Conservation (phyloP, 2,329 filamentous ascomycete species). For the Mollisia scopiformis region DNA sequence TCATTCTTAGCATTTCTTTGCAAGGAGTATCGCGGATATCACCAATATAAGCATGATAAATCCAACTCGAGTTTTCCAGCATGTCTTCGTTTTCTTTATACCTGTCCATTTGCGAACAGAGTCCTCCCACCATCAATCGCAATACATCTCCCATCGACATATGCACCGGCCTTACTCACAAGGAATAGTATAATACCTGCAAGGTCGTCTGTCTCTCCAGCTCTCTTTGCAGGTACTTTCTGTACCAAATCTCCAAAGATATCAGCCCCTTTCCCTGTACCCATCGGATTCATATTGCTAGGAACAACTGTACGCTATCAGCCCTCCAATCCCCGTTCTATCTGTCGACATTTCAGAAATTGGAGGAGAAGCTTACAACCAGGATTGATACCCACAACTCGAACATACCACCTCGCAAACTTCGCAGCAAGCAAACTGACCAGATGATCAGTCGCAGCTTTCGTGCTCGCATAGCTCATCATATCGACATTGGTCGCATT, state of each 20-base stretch:
- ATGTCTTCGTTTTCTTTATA: slow-evolving; percentile 21
- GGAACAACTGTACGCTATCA: slow-evolving; percentile 41
- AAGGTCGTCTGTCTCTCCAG: slow-evolving; percentile 44
- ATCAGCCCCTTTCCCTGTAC: slow-evolving; percentile 40
- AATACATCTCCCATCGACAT: slow-evolving; percentile 43
- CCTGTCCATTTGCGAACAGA: slow-evolving; percentile 44
- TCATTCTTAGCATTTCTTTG: not conserved
- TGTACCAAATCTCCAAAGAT: slow-evolving; percentile 45
- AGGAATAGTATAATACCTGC: slow-evolving; percentile 47
- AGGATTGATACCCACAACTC: slow-evolving; percentile 48
- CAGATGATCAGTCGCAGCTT: slow-evolving; percentile 55
- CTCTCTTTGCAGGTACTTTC: slow-evolving; percentile 42
- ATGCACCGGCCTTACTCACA: slow-evolving; percentile 44
- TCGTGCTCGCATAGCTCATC: slow-evolving; percentile 53
- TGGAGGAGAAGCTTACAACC: slow-evolving; percentile 40
- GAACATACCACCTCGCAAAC: slow-evolving; percentile 46
- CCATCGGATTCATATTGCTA: slow-evolving; percentile 47
- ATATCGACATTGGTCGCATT: slow-evolving; percentile 55
- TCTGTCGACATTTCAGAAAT: no score
- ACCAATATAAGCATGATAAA: not conserved
- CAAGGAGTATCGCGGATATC: not conserved
- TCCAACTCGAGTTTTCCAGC: not conserved
- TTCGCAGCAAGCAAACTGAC: slow-evolving; percentile 52
- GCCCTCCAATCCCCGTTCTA: not conserved
- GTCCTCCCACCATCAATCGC: slow-evolving; percentile 45